Conservation (phyloP, 108 stramenopile genomes). For the Mediolabrus comicus region DNA sequence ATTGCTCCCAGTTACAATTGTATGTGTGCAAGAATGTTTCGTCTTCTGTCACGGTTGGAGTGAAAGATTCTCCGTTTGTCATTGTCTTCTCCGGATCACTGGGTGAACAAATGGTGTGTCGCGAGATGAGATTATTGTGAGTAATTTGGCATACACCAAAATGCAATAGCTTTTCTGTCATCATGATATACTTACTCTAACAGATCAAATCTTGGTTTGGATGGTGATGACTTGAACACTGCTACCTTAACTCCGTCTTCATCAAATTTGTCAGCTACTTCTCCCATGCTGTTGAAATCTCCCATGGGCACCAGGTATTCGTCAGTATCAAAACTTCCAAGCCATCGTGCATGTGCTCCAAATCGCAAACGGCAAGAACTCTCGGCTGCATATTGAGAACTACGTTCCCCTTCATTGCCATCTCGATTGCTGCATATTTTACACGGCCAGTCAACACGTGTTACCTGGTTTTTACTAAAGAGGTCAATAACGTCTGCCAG, state of each 20-base stretch:
- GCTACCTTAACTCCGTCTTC: constrained; percentile 40
- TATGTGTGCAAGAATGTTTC: constrained; percentile 79
- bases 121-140: background rate
- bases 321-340: constrained; percentile 84
- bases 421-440: constrained; percentile 86
- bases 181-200: constrained; percentile 31
- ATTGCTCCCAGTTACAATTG: constrained; percentile 83
- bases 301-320: constrained; percentile 84
- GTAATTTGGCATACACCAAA: background rate
- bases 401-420: constrained; percentile 80
- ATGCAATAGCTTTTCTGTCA: background rate
- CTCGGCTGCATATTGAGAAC: constrained; percentile 87
- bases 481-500: constrained; percentile 67
- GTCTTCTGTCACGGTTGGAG: constrained; percentile 52
- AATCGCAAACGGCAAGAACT: constrained; percentile 81
- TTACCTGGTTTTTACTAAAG: constrained; percentile 69
- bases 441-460: constrained; percentile 75
- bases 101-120: background rate
- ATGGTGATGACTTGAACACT: constrained; percentile 42
- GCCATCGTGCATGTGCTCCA: constrained; percentile 81
- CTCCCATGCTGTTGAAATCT: constrained; percentile 35
- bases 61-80: constrained; percentile 19
- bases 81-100: constrained; percentile 38
- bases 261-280: constrained; percentile 41
- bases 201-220: constrained; percentile 43